phyloP scores from a whole-genome alignment of 2,329 filamentous ascomycete species.

The Leptoxyphium fumago region DNA sequence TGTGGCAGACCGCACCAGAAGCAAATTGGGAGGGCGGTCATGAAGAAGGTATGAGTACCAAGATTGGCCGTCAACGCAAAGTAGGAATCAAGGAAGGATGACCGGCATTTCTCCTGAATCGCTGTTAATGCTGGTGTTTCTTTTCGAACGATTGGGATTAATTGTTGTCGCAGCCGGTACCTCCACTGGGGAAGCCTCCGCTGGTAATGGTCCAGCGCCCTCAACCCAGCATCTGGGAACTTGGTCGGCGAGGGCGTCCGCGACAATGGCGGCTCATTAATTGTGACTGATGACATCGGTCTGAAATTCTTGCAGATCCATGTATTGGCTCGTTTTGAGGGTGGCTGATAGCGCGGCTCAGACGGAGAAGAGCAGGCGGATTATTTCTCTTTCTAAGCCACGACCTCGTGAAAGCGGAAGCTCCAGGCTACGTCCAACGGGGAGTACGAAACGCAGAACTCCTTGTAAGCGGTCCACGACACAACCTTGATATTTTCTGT shows the following conservation, averaged over 20 bases:
- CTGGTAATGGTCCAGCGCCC: slow-evolving; percentile 50
- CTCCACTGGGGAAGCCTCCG: slow-evolving; percentile 76
- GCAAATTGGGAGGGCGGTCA: slow-evolving; percentile 82
- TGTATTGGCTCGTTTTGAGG: neutral
- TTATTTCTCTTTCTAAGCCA: too few species aligned
- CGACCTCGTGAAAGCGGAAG: too few species aligned
- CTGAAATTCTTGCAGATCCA: neutral
- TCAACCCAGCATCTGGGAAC: slow-evolving; percentile 55
- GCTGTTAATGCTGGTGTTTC: slow-evolving; percentile 89
- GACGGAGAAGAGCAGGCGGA: too few species aligned
- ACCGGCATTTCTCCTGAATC: slow-evolving; percentile 66
- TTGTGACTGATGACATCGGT: neutral
- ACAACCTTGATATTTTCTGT: too few species aligned
- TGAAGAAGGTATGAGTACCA: slow-evolving; percentile 97
- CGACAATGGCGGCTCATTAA: neutral
- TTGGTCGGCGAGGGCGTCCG: slow-evolving; percentile 14
- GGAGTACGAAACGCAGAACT: too few species aligned
- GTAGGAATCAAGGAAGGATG: slow-evolving; percentile 80
- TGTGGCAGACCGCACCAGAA: slow-evolving; percentile 90
- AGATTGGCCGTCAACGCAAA: slow-evolving; percentile 95
- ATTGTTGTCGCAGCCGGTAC: slow-evolving; percentile 63
- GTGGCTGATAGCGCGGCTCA: too few species aligned
- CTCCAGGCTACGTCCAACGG: too few species aligned
- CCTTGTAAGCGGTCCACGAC: too few species aligned
- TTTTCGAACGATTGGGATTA: slow-evolving; percentile 79